Evolutionary conservation across 2,329 filamentous ascomycete species (phyloP), one percentile per base, ranked within the genome.

Genomic region (Colletotrichum sp.): DNA sequence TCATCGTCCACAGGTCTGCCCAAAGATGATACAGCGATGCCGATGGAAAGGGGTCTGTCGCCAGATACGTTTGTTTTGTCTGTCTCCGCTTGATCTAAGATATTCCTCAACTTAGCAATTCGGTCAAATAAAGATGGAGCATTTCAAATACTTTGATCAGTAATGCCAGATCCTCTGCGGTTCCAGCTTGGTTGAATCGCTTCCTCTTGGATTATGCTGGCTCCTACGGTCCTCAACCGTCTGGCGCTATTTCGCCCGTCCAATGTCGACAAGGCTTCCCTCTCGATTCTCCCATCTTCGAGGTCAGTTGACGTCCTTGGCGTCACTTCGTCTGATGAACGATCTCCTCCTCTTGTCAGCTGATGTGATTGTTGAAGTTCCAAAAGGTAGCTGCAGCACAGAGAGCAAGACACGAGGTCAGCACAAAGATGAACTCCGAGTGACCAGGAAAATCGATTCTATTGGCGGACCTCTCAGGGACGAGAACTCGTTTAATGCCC

Each of bases 251-350:
- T 25, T 22, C 43, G 43, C 43, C n/a, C n/a, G 2, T 25, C n/a
- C 43, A 52, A 52, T 0, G n/a, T 13, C 43, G n/a, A n/a, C 43
- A 52, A 25, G 1, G 13, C 22, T 52, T 52, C 43, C 12, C 43
- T 13, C 43, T 22, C 43, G n/a, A 13, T 22, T 22, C 10, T 22
- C 43, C 2, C 43, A 22, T 5, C 43, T 52, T 13, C n/a, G 22
- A 52, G 2, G 8, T 22, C 43, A 22, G 7, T 0, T 30, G 27
- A n/a, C 16, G 27, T 27, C 27, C 18, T 30, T 13, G 30, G 16
- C 9, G 18, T 22, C 0, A n/a, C 9, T 32, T 28, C 9, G 0
- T 60, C 27, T 0, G 6, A 9, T 5, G 16, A 30, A 18, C 16
- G 0, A 32, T 0, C 7, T 9, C 12, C 27, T 9, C 15, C 56